Percentiles rank a stretch among this genome's conserved stretches.
These are phyloP conservation scores for Beauveria pseudobassiana DNA, from an alignment of 2,329 filamentous ascomycete species.

Conservation along the genomic window DNA sequence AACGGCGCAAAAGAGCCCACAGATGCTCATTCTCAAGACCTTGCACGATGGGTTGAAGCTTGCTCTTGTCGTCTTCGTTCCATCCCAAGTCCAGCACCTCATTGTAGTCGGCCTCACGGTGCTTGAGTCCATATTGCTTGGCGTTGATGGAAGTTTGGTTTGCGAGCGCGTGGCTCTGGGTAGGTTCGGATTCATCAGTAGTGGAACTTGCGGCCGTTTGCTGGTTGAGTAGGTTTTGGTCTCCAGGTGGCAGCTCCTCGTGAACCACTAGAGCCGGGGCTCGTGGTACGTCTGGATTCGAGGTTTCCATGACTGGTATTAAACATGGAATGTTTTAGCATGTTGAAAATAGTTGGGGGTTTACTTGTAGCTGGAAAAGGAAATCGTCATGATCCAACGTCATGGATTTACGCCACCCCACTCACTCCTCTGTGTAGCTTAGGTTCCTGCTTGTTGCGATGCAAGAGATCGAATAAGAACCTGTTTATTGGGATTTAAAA, in stretches of 20 bases:
- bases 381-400: too few relatives aligned
- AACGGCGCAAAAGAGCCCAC: constrained; percentile 63
- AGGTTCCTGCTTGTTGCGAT: too few relatives aligned
- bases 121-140: constrained; percentile 29
- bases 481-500: too few relatives aligned
- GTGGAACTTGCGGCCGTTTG: background rate
- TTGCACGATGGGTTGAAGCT: constrained; percentile 54
- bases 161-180: constrained; percentile 30
- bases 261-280: background rate
- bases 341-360: too few relatives aligned
- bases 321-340: too few relatives aligned
- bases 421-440: too few relatives aligned
- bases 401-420: too few relatives aligned
- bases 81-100: constrained; percentile 64
- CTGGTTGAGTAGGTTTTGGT: background rate
- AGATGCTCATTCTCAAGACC: constrained; percentile 65
- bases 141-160: constrained; percentile 5
- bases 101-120: constrained; percentile 26
- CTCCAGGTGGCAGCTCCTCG: background rate
- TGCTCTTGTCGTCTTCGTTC: constrained; percentile 47
- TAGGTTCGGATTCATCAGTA: constrained; percentile 17
- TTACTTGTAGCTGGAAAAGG: too few relatives aligned
- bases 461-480: too few relatives aligned
- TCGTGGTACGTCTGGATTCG: background rate
- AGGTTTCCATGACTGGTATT: too few relatives aligned